Evolutionary conservation across 2,329 filamentous ascomycete species (phyloP), one percentile per base, ranked within the genome.

Genomic region (Ophiostoma triangulosporum): DNA sequence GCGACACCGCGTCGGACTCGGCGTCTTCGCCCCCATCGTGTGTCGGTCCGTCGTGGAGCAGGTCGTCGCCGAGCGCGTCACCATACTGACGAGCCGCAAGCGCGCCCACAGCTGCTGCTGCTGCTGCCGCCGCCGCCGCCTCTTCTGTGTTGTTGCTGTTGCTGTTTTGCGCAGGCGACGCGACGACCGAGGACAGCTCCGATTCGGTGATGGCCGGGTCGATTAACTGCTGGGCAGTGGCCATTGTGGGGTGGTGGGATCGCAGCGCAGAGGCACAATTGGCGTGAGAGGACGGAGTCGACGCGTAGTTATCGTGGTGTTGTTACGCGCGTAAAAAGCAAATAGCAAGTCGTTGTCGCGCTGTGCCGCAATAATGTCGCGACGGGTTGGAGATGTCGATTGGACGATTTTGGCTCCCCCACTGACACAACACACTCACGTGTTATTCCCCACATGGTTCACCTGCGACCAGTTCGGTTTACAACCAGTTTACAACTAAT

Each of bases 201-300:
- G 53, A 49, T 20, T 27, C 53, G 2, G 50, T 50, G n/a, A 55
- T 50, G 35, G 54, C 35, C 31, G 54, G 50, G 46, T 55, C 54
- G 24, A 55, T 31, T 29, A 55, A 20, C 27, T 49, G 14, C 29
- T 52, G 22, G 43, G 43, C 35, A 31, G 49, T 36, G 20, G 53
- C 43, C 43, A 55, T 52, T 15, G 22, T 26, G 49, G 24, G 26
- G 5, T 15, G 20, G 11, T 12, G 22, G 12, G 12, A 1, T 7
- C 5, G 38, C 3, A 12, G 22, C 12, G 22, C 6, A 45, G 7
- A 36, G 32, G 15, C 8, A n/a, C n/a, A n/a, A n/a, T n/a, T n/a
- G n/a, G n/a, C n/a, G n/a, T n/a, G n/a, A n/a, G n/a, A n/a, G n/a
- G n/a, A n/a, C n/a, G n/a, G n/a, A n/a, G n/a, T n/a, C n/a, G n/a